Evolutionary conservation across 2,329 filamentous ascomycete genomes (phyloP).

Genomic region (Verticillium zaregamsianum): DNA sequence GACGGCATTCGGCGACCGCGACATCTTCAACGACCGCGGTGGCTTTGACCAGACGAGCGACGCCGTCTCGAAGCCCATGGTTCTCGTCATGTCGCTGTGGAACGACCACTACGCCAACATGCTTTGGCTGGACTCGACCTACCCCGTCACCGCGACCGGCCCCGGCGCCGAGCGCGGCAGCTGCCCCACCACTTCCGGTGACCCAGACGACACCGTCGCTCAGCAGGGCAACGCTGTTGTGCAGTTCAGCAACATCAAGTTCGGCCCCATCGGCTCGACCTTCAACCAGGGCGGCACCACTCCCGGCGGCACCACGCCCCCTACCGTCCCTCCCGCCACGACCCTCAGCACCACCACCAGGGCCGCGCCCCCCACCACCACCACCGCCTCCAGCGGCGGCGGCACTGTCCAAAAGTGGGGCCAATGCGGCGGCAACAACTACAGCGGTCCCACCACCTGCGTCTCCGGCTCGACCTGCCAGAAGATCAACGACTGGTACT

Average conservation of each 20-base stretch:
- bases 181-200: slow-evolving; percentile 48
- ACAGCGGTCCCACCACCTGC: slow-evolving; percentile 30
- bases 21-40: slow-evolving; percentile 51
- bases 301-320: neutral
- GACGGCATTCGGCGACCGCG: slow-evolving; percentile 47
- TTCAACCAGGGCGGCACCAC: slow-evolving; percentile 22
- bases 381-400: slow-evolving; percentile 6
- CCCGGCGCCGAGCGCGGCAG: slow-evolving; percentile 50
- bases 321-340: neutral
- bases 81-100: slow-evolving; percentile 50
- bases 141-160: slow-evolving; percentile 43
- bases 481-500: slow-evolving; percentile 35
- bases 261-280: slow-evolving; percentile 52
- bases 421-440: slow-evolving; percentile 33
- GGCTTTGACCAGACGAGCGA: slow-evolving; percentile 54
- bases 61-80: slow-evolving; percentile 37
- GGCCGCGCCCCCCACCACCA: slow-evolving; percentile 8
- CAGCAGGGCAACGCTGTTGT: slow-evolving; percentile 44
- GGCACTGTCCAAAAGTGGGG: slow-evolving; percentile 23
- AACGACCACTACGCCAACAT: slow-evolving; percentile 42
- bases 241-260: slow-evolving; percentile 52
- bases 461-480: slow-evolving; percentile 29
- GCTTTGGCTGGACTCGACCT: slow-evolving; percentile 68
- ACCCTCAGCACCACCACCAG: slow-evolving; percentile 8
- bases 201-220: slow-evolving; percentile 44